A percentile compares a stretch with the other conserved stretches of the same genome.
Evolutionary conservation across 192 early-diverging fungal species (phyloP).

Genomic region (Coemansia sp.): DNA sequence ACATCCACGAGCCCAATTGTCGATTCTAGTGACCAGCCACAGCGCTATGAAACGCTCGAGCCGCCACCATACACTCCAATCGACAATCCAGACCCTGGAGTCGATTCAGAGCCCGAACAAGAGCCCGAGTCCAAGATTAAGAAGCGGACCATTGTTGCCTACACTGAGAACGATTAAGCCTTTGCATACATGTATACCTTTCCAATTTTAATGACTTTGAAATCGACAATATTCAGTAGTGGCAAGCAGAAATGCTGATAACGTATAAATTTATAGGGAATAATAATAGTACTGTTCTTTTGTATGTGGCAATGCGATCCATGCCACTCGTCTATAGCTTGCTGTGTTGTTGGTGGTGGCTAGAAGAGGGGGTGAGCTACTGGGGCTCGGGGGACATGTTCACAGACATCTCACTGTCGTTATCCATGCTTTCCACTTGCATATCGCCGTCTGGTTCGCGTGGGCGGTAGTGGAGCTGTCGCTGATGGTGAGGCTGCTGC

Average conservation of each 20-base stretch:
- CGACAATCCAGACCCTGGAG: constrained; percentile 6
- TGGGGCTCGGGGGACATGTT: constrained; percentile 38
- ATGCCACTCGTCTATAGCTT: constrained; percentile 10
- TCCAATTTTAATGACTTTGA: too few species aligned
- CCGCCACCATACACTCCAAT: constrained; percentile 40
- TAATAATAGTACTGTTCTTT: neutral
- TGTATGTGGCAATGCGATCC: constrained; percentile 5
- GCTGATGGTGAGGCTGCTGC: neutral
- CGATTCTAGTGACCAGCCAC: neutral
- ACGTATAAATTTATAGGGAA: neutral
- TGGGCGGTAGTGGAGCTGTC: neutral
- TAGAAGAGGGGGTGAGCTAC: neutral
- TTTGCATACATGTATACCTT: neutral
- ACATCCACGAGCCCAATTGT: neutral
- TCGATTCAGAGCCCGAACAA: neutral
- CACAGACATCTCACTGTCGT: constrained; percentile 49
- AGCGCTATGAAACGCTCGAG: constrained; percentile 4
- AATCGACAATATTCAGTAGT: too few species aligned
- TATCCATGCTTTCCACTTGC: constrained; percentile 21
- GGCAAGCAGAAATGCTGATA: neutral
- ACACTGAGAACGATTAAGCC: neutral
- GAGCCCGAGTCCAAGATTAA: neutral
- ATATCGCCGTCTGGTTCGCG: constrained; percentile 6
- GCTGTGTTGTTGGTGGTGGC: neutral
- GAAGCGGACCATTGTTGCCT: neutral